Base-by-base conservation (phyloP, 2,329 filamentous ascomycete species). In the Myriangium duriaei region DNA sequence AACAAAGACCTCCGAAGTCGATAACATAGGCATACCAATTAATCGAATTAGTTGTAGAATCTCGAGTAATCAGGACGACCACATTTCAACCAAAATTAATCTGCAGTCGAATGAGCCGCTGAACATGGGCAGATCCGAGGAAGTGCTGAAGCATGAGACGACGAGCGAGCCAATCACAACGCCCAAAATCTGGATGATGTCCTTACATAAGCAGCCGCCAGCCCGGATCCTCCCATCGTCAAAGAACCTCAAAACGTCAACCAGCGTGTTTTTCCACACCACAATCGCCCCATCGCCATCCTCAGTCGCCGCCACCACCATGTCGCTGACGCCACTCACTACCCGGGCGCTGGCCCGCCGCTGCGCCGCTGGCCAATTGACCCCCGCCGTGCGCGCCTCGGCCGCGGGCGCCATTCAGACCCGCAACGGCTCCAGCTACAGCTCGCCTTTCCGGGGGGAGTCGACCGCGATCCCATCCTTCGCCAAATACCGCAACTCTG, bases 391-490 rank as follows among this genome's bases (percentile, higher is more conserved):
- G 49, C 60, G 63, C 53, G 61, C 61, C 45, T 55, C 61, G 42
- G 53, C 59, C 52, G 59, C 62, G 41, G 26, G 16, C 10, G 49
- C 49, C 43, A 53, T 61, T 50, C 63, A 66, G 52, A 58, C 59
- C 52, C 63, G 62, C 49, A 55, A 51, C 53, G 56, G 64, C 44
- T 59, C 63, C 46, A 59, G 58, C 47, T 68, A 66, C 60, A 59
- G 62, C 49, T 64, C 59, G 51, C 76, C 76, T 45, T 79, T 79
- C 64, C 55, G 56, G 38, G 55, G 55, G 38, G 56, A 68, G 36
- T 74, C 71, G 51, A 77, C 71, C 62, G 76, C 81, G 63, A 81
- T 96, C 57, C 91, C 91, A 51, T 78, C 82, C 67, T 96, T 93
- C 65, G 75, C 75, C 62, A 80, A 86, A 61, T 98, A 98, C 71